A percentile compares a stretch with the other conserved stretches of the same genome.
Evolutionary conservation across 805 yeast genomes (phyloP).

Genomic region (Yarrowia sp.): DNA sequence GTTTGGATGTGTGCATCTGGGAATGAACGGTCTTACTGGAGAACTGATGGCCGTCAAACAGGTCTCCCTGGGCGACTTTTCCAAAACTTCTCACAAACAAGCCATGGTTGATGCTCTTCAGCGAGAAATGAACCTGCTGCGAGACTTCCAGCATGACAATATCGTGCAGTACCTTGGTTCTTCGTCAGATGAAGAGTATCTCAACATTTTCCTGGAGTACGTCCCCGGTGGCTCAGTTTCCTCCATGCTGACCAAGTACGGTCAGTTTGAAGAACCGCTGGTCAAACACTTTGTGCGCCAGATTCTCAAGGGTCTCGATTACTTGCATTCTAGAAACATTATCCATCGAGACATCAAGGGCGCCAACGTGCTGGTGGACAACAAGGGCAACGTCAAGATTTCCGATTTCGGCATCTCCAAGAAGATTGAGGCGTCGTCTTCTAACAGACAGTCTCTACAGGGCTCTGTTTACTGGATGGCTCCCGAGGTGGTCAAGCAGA

Average conservation of each 20-base stretch:
- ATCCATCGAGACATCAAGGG: slow-evolving; percentile 90
- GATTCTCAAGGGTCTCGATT: slow-evolving; percentile 74
- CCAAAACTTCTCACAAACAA: slow-evolving; percentile 49
- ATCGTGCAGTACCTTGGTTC: slow-evolving; percentile 93
- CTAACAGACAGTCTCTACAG: slow-evolving; percentile 80
- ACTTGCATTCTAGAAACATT: slow-evolving; percentile 75
- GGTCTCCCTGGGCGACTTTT: slow-evolving; percentile 67
- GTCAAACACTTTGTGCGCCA: slow-evolving; percentile 76
- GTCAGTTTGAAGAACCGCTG: slow-evolving; percentile 80
- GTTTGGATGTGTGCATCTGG: slow-evolving; percentile 91
- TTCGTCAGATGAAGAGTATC: slow-evolving; percentile 68
- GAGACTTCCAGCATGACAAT: slow-evolving; percentile 85
- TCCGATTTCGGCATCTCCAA: slow-evolving; percentile 87
- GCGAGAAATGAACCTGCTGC: slow-evolving; percentile 74
- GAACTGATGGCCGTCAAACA: slow-evolving; percentile 98
- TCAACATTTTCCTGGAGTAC: slow-evolving; percentile 82
- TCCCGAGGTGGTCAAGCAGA: slow-evolving; percentile 96
- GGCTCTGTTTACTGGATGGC: slow-evolving; percentile 99
- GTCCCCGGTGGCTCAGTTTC: slow-evolving; percentile 79
- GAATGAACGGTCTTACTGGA: slow-evolving; percentile 90
- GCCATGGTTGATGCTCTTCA: slow-evolving; percentile 81
- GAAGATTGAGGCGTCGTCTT: slow-evolving; percentile 61
- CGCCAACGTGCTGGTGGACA: slow-evolving; percentile 82
- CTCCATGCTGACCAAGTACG: slow-evolving; percentile 71
- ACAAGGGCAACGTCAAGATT: slow-evolving; percentile 80